Percentiles rank a stretch among this genome's conserved stretches.
These are phyloP conservation scores for Chaetothyriales sp. DNA, from an alignment of 2,329 filamentous ascomycete species.

Conservation along the genomic window DNA sequence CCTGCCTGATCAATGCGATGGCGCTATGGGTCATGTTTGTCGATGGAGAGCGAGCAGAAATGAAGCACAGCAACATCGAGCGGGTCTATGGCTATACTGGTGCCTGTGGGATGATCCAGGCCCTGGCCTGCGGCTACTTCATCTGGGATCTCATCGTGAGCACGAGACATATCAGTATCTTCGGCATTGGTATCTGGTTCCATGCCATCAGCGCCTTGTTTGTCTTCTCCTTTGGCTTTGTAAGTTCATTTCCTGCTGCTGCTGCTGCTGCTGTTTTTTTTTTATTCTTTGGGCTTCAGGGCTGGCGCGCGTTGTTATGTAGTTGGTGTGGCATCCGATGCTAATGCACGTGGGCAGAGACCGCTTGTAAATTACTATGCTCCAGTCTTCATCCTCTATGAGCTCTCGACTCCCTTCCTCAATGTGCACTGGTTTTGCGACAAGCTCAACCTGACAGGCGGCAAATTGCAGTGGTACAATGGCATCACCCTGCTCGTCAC, in stretches of 20 bases:
- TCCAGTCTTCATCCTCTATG: constrained; percentile 51
- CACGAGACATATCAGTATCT: constrained; percentile 38
- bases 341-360: constrained; percentile 29
- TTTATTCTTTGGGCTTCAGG: background rate
- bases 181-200: constrained; percentile 46
- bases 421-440: constrained; percentile 59
- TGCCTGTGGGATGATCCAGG: constrained; percentile 42
- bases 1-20: constrained; percentile 38
- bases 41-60: constrained; percentile 40
- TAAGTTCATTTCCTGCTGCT: constrained; percentile 28
- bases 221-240: constrained; percentile 49
- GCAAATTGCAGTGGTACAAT: constrained; percentile 46
- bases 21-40: constrained; percentile 43
- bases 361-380: constrained; percentile 52
- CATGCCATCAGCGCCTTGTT: constrained; percentile 46
- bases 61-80: constrained; percentile 32
- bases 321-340: background rate
- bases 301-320: too few relatives aligned
- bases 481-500: constrained; percentile 42
- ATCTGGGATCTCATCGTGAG: constrained; percentile 48
- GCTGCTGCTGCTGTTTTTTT: too few relatives aligned
- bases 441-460: constrained; percentile 50
- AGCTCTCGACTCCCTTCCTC: constrained; percentile 50
- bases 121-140: constrained; percentile 48
- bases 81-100: constrained; percentile 49